Evolutionary conservation across 2,329 filamentous ascomycete species (phyloP).

Genomic region (Myriosclerotinia curreyana): DNA sequence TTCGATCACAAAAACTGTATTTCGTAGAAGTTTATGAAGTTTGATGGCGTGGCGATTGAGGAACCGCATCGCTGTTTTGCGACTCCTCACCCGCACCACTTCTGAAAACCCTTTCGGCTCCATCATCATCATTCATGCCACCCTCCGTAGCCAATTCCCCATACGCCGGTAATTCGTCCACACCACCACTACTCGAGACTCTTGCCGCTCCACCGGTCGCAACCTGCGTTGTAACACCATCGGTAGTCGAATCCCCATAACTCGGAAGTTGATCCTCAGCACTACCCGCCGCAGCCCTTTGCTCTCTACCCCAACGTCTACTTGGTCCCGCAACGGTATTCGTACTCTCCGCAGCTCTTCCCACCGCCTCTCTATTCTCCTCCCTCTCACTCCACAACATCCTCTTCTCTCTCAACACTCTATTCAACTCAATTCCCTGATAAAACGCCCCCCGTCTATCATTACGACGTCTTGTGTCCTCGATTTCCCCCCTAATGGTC

Average conservation of each 20-base stretch:
- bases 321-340: neutral
- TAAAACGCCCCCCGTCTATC: neutral
- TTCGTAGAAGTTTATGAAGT: neutral
- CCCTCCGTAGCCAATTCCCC: neutral
- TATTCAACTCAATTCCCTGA: constrained; percentile 10
- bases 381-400: constrained; percentile 24
- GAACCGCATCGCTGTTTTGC: no score
- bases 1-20: neutral
- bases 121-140: neutral
- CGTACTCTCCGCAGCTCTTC: neutral
- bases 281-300: neutral
- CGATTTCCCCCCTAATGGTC: constrained; percentile 23
- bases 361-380: constrained; percentile 20
- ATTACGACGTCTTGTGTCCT: constrained; percentile 8
- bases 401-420: constrained; percentile 15
- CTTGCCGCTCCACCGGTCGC: constrained; percentile 1
- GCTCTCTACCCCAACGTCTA: no score
- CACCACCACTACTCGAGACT: neutral
- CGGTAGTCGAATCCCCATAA: neutral
- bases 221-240: constrained; percentile 4
- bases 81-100: neutral
- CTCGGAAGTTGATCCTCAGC: constrained; percentile 4
- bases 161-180: constrained; percentile 7
- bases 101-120: neutral
- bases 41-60: neutral